Evolutionary conservation across 108 stramenopile genomes (phyloP).

Genomic region (Cyclotella atomus): DNA sequence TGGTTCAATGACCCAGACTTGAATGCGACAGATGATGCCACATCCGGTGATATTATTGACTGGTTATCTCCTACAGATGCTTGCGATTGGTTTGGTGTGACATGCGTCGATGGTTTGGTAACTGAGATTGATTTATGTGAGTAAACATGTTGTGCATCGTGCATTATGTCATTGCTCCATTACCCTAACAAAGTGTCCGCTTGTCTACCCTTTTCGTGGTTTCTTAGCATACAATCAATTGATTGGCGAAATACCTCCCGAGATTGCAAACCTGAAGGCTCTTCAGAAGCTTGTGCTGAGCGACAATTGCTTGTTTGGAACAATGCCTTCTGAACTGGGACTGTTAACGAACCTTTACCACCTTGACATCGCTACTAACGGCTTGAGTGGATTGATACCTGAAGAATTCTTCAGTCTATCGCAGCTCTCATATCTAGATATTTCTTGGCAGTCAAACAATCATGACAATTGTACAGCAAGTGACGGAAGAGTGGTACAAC

Average conservation of each 20-base stretch:
- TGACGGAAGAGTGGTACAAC: background rate
- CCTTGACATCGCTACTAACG: conserved; percentile 39
- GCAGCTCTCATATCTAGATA: background rate
- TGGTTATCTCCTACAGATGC: background rate
- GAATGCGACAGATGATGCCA: background rate
- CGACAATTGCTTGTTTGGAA: conserved; percentile 6
- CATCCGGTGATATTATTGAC: background rate
- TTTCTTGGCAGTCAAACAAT: background rate
- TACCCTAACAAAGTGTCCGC: too few species aligned
- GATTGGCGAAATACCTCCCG: background rate
- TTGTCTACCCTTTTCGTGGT: background rate
- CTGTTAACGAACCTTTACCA: conserved; percentile 23
- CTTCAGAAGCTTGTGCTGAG: background rate
- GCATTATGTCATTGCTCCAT: too few species aligned
- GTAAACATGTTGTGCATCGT: too few species aligned
- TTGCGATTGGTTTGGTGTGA: background rate
- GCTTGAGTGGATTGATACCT: conserved; percentile 29
- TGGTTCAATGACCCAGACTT: background rate
- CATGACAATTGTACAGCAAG: background rate
- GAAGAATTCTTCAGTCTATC: conserved; percentile 18
- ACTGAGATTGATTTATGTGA: background rate
- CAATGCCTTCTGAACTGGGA: conserved; percentile 44
- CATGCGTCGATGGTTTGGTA: background rate
- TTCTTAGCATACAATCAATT: background rate
- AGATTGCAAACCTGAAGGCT: background rate